A percentile compares a stretch with the other conserved stretches of the same genome.
Evolutionary conservation across 2,329 filamentous ascomycete genomes (phyloP).

Genomic region (Ophiostoma ips): DNA sequence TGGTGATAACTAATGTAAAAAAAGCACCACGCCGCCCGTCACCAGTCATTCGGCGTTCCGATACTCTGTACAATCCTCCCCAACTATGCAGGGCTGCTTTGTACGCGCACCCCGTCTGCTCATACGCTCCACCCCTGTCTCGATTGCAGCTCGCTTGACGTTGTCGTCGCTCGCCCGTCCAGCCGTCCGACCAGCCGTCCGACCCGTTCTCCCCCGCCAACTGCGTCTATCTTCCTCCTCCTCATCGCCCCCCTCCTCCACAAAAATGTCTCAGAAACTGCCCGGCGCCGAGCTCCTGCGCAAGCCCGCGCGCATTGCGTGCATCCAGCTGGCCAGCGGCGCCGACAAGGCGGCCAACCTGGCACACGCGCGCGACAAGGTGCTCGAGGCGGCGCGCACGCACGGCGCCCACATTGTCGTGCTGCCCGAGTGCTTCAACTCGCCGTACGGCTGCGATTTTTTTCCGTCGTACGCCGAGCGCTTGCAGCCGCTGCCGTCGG

Average conservation of each 20-base stretch:
- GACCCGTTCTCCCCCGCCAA: not conserved
- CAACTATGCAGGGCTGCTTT: not conserved
- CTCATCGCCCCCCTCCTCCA: not conserved
- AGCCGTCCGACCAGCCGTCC: not conserved
- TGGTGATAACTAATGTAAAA: too few relatives aligned
- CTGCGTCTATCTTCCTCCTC: not conserved
- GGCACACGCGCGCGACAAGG: constrained; percentile 62
- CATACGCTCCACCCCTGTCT: not conserved
- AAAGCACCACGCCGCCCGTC: too few relatives aligned
- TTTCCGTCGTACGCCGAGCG: constrained; percentile 89
- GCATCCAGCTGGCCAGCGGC: constrained; percentile 69
- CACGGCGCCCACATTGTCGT: constrained; percentile 75
- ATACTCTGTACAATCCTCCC: too few relatives aligned
- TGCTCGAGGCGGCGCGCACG: constrained; percentile 59
- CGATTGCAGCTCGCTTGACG: not conserved
- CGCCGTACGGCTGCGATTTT: constrained; percentile 79
- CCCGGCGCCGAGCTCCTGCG: constrained; percentile 41
- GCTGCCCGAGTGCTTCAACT: constrained; percentile 97
- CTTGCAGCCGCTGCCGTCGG: constrained; percentile 62
- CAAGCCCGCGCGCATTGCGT: constrained; percentile 63
- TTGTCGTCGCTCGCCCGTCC: not conserved
- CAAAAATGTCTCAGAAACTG: not conserved
- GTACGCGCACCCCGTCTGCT: not conserved
- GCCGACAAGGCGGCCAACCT: constrained; percentile 80
- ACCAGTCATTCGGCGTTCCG: too few relatives aligned